Base-by-base conservation (phyloP, 1,284 basidiomycete species). In the Phylloporus sp. region DNA sequence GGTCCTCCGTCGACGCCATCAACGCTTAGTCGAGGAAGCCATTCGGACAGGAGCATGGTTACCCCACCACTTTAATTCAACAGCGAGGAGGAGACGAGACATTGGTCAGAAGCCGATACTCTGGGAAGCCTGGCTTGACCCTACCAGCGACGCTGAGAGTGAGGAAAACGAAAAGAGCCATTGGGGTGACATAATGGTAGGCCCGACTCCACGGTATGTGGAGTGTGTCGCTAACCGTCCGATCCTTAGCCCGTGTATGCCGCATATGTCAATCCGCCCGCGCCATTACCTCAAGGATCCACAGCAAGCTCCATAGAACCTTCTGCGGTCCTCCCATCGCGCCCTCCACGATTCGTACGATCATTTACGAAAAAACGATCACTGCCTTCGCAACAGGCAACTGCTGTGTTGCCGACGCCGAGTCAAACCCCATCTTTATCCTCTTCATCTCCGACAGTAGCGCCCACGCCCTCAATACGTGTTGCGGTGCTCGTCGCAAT, bases 31-130 rank as follows among this genome's bases (percentile, higher is more conserved):
- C 49, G 86, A 84, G 54, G 85, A 88, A 62, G 86, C 88, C 18
- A 87, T 90, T 66, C 79, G 81, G 31, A 84, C 86, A 64, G 88
- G 87, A 22, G 85, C 86, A 7, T 87, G 82, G 81, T 64, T 84
- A 22, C 82, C 84, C 76, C 5, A 66, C 70, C 32, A 74, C 68
- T 52, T 63, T 40, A 70, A 67, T 63, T 29, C 69, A 50, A 6
- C 58, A n/a, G n/a, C n/a, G 26, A 56, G 76, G 18, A 52, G 72
- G 47, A 68, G 76, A 58, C 76, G 82, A 44, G 81, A 84, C 58
- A 66, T 82, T 32, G 78, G 76, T 29, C 79, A 81, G 71, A 86
- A 83, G 64, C 86, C 86, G 1, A 69, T 66, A 24, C 68, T 88
- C 62, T 85, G 80, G 79, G 84, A 88, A 57, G 79, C 70, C 32